These are phyloP conservation scores for Globisporangium carolinianum DNA, from an alignment of 352 stramenopile species.

Conservation along the genomic window DNA sequence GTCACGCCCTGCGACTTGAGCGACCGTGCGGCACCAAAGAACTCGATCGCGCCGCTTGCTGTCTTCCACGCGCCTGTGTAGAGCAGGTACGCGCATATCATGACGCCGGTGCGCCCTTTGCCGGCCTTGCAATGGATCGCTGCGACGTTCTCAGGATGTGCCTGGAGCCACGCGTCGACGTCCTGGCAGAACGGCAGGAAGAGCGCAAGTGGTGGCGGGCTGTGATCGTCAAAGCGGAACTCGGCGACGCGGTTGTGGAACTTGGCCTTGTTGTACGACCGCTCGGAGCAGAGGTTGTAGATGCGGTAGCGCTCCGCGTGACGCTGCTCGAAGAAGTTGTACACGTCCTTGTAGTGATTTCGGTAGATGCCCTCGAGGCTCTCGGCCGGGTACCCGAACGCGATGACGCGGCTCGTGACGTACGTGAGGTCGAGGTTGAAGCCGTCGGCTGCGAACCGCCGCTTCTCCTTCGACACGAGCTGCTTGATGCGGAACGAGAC, in stretches of 20 bases:
- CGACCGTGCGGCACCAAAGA: slow-evolving; percentile 62
- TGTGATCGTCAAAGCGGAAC: slow-evolving; percentile 87
- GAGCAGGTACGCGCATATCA: slow-evolving; percentile 77
- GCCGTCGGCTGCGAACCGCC: slow-evolving; percentile 75
- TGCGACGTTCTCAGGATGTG: slow-evolving; percentile 66
- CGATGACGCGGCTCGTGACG: slow-evolving; percentile 81
- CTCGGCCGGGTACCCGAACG: slow-evolving; percentile 84
- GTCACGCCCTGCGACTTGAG: slow-evolving; percentile 78
- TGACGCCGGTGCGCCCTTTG: slow-evolving; percentile 86
- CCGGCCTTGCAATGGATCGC: slow-evolving; percentile 90
- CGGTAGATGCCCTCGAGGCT: slow-evolving; percentile 86
- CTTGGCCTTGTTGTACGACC: slow-evolving; percentile 69
- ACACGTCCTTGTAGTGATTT: slow-evolving; percentile 88
- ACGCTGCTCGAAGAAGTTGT: slow-evolving; percentile 84
- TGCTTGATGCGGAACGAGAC: slow-evolving; percentile 67
- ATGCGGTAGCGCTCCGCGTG: slow-evolving; percentile 80
- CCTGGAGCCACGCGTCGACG: slow-evolving; percentile 44
- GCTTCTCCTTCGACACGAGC: slow-evolving; percentile 89
- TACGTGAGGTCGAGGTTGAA: slow-evolving; percentile 93
- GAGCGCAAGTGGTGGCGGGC: slow-evolving; percentile 66
- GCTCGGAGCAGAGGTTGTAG: slow-evolving; percentile 90
- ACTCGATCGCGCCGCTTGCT: slow-evolving; percentile 49
- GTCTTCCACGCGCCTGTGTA: slow-evolving; percentile 60
- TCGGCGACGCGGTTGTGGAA: slow-evolving; percentile 68
- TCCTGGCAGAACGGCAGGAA: slow-evolving; percentile 66